Base-by-base conservation (phyloP, 495 filamentous ascomycete genomes). In the Trichoderma reesei region DNA sequence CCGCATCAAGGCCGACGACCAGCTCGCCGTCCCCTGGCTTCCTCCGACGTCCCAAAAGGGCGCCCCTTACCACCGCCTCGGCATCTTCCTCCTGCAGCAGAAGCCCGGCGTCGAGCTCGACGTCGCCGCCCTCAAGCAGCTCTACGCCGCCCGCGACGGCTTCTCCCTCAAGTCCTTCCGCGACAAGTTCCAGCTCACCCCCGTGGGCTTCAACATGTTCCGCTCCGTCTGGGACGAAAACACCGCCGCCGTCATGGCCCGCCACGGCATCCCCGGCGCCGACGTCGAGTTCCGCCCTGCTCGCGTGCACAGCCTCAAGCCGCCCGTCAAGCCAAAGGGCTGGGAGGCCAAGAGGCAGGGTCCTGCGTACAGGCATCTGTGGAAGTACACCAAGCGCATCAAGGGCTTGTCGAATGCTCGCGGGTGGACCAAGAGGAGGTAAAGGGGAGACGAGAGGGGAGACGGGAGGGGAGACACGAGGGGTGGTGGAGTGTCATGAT, bases 21-120 rank as follows among this genome's bases (percentile, higher is more conserved):
- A 91, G 67, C 78, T 89, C 13, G 80, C 92, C 54, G 80, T 92
- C 3, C 86, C 89, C 3, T 99, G 92, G 89, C 74, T 92, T 2
- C 86, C 94, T 1, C 88, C 94, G 2, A 88, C 86, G 66, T 88
- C 91, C 3, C 90, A 97, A 71, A 95, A 91, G 78, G 94, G 94
- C 59, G 82, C 85, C 16, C 91, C 91, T 2, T 98, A 97, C 73
- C 95, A 97, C 77, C 88, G 94, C 61, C 80, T 96, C 41, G 83
- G 84, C 37, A 71, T 98, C 60, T 90, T 96, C 74, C 79, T 98
- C 59, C 78, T 98, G 39, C 81, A 92, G 76, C 94, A 99, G 76
- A 78, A 82, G 46, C 75, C 83, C 33, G 83, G 81, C 33, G 67
- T 79, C 64, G 75, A 74, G 1, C 67, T 96, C 48, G 86, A 95